Percentiles rank a stretch among this genome's conserved stretches.
Evolutionary conservation across 306 rosid species (phyloP).

Genomic region (Cyclanthera cordifolia): DNA sequence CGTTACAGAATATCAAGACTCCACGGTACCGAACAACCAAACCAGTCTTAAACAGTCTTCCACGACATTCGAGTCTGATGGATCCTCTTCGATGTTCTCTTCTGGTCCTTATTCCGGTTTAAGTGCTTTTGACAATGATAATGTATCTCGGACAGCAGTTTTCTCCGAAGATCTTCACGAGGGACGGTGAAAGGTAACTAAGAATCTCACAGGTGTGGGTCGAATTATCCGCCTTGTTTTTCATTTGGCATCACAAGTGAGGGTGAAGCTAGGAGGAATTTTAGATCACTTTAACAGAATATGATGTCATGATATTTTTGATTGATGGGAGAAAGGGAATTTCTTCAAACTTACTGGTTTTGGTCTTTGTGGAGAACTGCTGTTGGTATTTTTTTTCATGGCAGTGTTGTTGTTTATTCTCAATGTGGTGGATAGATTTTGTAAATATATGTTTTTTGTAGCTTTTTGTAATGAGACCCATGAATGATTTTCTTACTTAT

Average conservation of each 20-base stretch:
- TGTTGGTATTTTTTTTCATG: constrained; percentile 20
- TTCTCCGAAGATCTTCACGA: constrained; percentile 98
- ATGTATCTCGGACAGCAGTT: constrained; percentile 59
- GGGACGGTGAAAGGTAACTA: constrained; percentile 51
- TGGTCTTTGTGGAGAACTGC: constrained; percentile 23
- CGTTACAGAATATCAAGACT: constrained; percentile 51
- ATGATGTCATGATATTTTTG: neutral
- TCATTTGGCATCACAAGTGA: too few relatives aligned
- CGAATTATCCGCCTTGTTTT: neutral
- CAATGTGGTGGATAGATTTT: constrained; percentile 31
- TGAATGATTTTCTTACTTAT: neutral
- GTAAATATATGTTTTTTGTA: constrained; percentile 30
- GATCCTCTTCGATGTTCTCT: constrained; percentile 85
- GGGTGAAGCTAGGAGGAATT: neutral
- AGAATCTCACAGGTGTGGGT: neutral
- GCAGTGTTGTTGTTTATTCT: constrained; percentile 23
- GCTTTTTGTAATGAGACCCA: constrained; percentile 13
- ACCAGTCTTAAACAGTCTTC: constrained; percentile 70
- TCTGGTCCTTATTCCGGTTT: constrained; percentile 95
- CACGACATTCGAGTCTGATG: constrained; percentile 80
- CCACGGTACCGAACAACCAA: constrained; percentile 39
- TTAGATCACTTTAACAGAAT: too few relatives aligned
- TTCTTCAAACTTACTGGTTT: constrained; percentile 19
- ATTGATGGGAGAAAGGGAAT: too few relatives aligned
- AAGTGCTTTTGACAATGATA: constrained; percentile 69